Base-by-base conservation (phyloP, 2,329 filamentous ascomycete species). In the Fusarium sp. region DNA sequence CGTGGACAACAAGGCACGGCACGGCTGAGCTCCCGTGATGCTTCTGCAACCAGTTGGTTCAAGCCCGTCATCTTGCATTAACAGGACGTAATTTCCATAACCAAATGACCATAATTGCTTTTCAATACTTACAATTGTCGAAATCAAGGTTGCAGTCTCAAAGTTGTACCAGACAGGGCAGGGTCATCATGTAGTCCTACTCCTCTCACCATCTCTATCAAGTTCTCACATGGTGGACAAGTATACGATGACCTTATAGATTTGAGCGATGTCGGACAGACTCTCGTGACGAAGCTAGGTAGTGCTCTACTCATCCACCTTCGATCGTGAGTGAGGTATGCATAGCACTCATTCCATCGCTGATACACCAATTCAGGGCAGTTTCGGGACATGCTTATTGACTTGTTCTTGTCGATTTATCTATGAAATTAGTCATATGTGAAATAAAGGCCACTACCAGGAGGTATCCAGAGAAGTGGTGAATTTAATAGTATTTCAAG, bases 221-320 rank as follows among this genome's bases (percentile, higher is more conserved):
- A 23, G 6, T 27, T 16, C 23, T 16, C 14, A 5, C 23, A 8
- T 45, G 11, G 2, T 11, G 13, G 7, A 4, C 6, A 8, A 23
- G 20, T 3, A 8, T 4, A 7, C 0, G 6, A 18, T 48, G 13
- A 2, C 1, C 2, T 27, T 2, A 8, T 5, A 11, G 6, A 8
- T 11, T 3, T 18, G 16, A 5, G 14, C 1, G 5, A 50, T 50
- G 1, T 10, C 10, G 0, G 5, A 50, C 1, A 27, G 5, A 8
- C 8, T 50, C 45, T 18, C 14, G 1, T 27, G 6, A 27, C 8
- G 14, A 27, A 27, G 11, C 9, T 11, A 2, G 23, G 5, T 11
- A 45, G 41, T 48, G 0, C 14, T 27, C 14, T 27, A 1, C 16
- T 48, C 23, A 6, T 27, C 23, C 9, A 8, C 18, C 16, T 50